Evolutionary conservation across 805 yeast genomes (phyloP), one percentile per base, ranked within the genome.

Genomic region (Metschnikowia anglica): DNA sequence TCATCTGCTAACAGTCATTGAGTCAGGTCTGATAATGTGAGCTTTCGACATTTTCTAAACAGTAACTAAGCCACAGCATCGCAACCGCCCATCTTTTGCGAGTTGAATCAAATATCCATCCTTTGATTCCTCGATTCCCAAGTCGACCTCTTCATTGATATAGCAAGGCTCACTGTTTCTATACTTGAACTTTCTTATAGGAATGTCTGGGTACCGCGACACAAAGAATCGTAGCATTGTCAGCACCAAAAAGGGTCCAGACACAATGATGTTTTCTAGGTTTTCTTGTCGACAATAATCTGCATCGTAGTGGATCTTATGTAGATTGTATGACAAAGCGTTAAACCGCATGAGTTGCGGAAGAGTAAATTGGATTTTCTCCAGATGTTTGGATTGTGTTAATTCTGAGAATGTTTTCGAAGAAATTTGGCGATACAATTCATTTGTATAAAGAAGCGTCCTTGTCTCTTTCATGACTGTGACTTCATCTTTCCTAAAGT

Each of bases 271-370:
- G 26, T 70, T 68, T 0, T 83, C 81, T 37, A 88, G 77, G 1
- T 76, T 71, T 55, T 91, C 98, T 2, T 53, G 43, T 3, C 41
- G 52, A 6, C 88, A 73, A 58, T 86, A 87, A 1, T 50, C 49
- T 5, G 61, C 59, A 56, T 87, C 86, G 60, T 80, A 82, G 63
- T 91, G 99, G 29, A 91, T 87, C 44, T 76, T 74, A 62, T 91
- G 99, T 3, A 95, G 73, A 59, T 91, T 91, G 65, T 81, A 82
- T 1, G 93, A 82, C 40, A 93, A 60, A 10, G 87, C 83, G 34
- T 91, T 81, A 63, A 81, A 86, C 48, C 88, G 66, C 50, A 80
- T 73, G 26, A 80, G 68, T 29, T 78, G 70, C 6, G 69, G 56
- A 41, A 65, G 62, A 5, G 76, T 56, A 31, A 77, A 74, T 17